These are phyloP conservation scores for Fusarium sulawesiense DNA, from an alignment of 2,329 filamentous ascomycete species.

Conservation along the genomic window DNA sequence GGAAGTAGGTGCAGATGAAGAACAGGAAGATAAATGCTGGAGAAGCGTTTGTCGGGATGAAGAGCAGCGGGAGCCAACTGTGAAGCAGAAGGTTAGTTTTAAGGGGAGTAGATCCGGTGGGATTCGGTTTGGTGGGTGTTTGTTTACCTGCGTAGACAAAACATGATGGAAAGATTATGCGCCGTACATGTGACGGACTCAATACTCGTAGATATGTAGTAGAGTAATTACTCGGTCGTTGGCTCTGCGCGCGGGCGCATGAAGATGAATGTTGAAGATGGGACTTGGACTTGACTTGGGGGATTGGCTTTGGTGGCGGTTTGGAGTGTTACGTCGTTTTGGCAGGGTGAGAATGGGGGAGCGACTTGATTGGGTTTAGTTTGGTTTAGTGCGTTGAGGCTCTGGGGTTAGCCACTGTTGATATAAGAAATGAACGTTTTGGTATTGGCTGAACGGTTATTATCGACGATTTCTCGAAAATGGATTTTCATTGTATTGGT, in stretches of 20 bases:
- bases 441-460: neutral
- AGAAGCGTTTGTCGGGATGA: slow-evolving; percentile 87
- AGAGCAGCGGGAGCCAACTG: slow-evolving; percentile 88
- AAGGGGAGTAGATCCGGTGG: neutral
- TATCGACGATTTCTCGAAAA: neutral
- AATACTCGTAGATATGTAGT: neutral
- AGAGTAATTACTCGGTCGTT: neutral
- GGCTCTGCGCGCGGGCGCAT: slow-evolving; percentile 32
- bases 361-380: slow-evolving; percentile 25
- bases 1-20: slow-evolving; percentile 92
- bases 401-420: slow-evolving; percentile 5
- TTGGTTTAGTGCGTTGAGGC: slow-evolving; percentile 16
- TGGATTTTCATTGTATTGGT: neutral
- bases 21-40: slow-evolving; percentile 88
- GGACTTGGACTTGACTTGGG: neutral
- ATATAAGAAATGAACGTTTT: neutral
- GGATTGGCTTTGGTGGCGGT: slow-evolving; percentile 13
- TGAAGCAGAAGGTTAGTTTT: slow-evolving; percentile 49
- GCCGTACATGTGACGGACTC: slow-evolving; percentile 22
- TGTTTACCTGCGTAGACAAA: slow-evolving; percentile 69
- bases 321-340: slow-evolving; percentile 34
- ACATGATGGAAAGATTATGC: slow-evolving; percentile 58
- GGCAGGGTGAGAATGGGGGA: slow-evolving; percentile 15
- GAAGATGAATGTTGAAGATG: slow-evolving; percentile 1
- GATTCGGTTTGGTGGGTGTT: slow-evolving; percentile 19